Conservation (phyloP, 805 yeast species). For the Myxozyma monticola region DNA sequence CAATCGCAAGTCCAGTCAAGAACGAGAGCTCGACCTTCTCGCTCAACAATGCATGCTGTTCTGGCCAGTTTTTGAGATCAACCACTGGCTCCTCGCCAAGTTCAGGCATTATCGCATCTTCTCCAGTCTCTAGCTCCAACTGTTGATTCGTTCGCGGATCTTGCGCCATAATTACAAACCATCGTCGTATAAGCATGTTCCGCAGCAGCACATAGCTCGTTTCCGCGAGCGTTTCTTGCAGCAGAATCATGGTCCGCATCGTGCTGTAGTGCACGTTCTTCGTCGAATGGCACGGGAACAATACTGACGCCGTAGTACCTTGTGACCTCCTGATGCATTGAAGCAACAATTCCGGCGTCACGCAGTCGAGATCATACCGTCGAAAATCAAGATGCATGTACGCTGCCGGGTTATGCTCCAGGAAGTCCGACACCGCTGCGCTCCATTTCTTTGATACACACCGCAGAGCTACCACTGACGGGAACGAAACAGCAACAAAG, state of each 20-base stretch:
- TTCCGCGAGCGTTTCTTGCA: slow-evolving; percentile 20
- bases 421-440: slow-evolving; percentile 9
- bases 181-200: slow-evolving; percentile 3
- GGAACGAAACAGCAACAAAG: slow-evolving; percentile 13
- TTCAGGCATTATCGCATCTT: neutral
- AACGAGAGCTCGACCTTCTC: slow-evolving; percentile 1
- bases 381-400: slow-evolving; percentile 21
- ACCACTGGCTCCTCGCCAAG: neutral
- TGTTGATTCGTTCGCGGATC: neutral
- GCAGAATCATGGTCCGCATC: slow-evolving; percentile 20
- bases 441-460: slow-evolving; percentile 12
- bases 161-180: neutral
- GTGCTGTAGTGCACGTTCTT: slow-evolving; percentile 20
- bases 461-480: slow-evolving; percentile 3
- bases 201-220: slow-evolving; percentile 5
- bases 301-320: slow-evolving; percentile 15
- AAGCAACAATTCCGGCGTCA: slow-evolving; percentile 18
- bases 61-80: neutral
- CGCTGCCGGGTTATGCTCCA: slow-evolving; percentile 19
- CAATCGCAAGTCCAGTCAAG: slow-evolving; percentile 17
- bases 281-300: slow-evolving; percentile 22
- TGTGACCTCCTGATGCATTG: slow-evolving; percentile 9
- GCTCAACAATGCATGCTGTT: neutral
- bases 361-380: slow-evolving; percentile 16
- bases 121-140: neutral